Evolutionary conservation across 192 early-diverging fungal genomes (phyloP), one percentile per base, ranked within the genome.

Genomic region (Piromyces finnis): DNA sequence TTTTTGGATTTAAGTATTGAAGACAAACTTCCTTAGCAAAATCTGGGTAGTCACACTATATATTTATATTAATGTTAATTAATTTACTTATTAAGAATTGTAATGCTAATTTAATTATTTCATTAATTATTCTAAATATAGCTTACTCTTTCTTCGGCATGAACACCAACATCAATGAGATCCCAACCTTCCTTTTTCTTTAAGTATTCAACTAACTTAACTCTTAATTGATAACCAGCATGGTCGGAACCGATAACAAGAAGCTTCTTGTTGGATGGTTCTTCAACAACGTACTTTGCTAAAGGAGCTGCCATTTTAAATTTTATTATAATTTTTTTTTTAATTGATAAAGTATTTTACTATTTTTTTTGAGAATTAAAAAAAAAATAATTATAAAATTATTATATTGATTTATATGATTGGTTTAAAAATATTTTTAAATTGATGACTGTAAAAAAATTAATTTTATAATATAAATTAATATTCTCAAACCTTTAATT

Each of bases 1-100:
- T 82, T 12, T 30, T 30, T 37, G 51, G 68, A 39, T 29, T 41
- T 26, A 83, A 77, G 39, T 83, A 79, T 30, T 37, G 78, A 30
- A 80, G 78, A 15, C 82, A 81, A 29, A 79, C 84, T 18, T 79
- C 36, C 32, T 80, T 79, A 37, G 80, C 84, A 77, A 83, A 85
- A 78, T 82, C 82, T 77, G 84, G 82, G 29, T 85, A 85, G 18
- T 85, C 84, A 37, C 84, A 84, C 80, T 84, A 68, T 18, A 14
- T 18, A 37, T n/a, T n/a, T n/a, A n/a, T n/a, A n/a, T n/a, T n/a
- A n/a, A n/a, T n/a, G n/a, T n/a, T n/a, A n/a, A n/a, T n/a, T n/a
- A n/a, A n/a, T n/a, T n/a, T n/a, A n/a, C n/a, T n/a, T n/a, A n/a
- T n/a, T n/a, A n/a, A n/a, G n/a, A n/a, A n/a, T n/a, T n/a, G n/a